Evolutionary conservation across 225 moss, liverwort and hornwort genomes (phyloP), one percentile per base, ranked within the genome.

Genomic region (Sphagnum tenellum): DNA sequence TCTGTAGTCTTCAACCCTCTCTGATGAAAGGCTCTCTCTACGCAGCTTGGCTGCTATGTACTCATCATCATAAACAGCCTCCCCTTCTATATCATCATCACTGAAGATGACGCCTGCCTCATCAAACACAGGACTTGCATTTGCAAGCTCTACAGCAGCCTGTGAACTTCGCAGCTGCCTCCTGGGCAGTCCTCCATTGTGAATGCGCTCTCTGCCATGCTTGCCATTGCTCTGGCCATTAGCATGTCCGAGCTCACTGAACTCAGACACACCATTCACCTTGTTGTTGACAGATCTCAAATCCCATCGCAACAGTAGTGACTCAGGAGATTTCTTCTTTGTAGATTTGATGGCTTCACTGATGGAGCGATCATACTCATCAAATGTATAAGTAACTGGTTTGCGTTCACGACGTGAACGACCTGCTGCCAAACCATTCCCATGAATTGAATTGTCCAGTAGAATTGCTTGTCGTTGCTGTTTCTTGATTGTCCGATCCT

Each of bases 291-390:
- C 54, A 45, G 65, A 81, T 74, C 85, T 81, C 61, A 77, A 60
- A 52, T 88, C 89, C 12, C 85, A 88, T 66, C 81, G 82, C 29
- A 29, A 29, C 57, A 83, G 57, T 8, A 81, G 72, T 54, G 75
- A 44, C 54, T 98, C 90, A 47, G 87, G 80, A 45, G 81, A 63
- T 57, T 77, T 77, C 82, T 86, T 89, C 89, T 89, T 98, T 2
- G 96, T 98, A 64, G 87, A 89, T 59, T 90, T 98, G 67, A 98
- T 98, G n/a, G 96, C 96, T 75, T 98, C 96, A 46, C 78, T 89
- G 50, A 98, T 98, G 45, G 93, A 98, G 2, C 96, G 92, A 65
- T 98, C 96, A 10, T 83, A 98, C 57, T 98, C 96, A 70, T 98
- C 96, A 62, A 93, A 98, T 5, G 96, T 98, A 66, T 98, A 93